A percentile compares a stretch with the other conserved stretches of the same genome.
Evolutionary conservation across 805 yeast species (phyloP).

Genomic region (Cyberlindnera maclurae): DNA sequence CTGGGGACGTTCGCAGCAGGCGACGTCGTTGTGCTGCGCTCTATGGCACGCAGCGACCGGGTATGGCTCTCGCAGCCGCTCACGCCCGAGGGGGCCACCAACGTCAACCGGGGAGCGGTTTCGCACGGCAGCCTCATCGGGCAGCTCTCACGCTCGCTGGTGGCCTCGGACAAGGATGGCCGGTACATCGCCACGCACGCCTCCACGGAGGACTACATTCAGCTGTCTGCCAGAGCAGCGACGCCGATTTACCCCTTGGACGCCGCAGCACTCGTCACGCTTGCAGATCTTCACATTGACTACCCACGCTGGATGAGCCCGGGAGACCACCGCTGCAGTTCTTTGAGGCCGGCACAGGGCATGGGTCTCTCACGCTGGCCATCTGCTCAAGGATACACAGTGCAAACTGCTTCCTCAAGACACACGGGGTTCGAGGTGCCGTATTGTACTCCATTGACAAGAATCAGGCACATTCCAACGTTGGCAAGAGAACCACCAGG

Average conservation of each 20-base stretch:
- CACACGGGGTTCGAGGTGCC: conserved; percentile 32
- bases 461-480: conserved; percentile 30
- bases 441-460: conserved; percentile 40
- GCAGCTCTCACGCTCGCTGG: conserved; percentile 27
- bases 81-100: conserved; percentile 11
- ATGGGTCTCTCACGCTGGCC: conserved; percentile 42
- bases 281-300: conserved; percentile 41
- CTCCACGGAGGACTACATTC: conserved; percentile 41
- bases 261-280: conserved; percentile 38
- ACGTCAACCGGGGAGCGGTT: conserved; percentile 22
- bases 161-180: conserved; percentile 21
- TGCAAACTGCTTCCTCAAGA: conserved; percentile 32
- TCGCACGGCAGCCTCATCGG: conserved; percentile 35
- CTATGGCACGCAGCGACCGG: conserved; percentile 15
- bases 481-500: conserved; percentile 35
- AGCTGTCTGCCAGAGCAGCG: conserved; percentile 34
- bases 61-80: conserved; percentile 23
- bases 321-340: conserved; percentile 30
- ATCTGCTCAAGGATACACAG: conserved; percentile 36
- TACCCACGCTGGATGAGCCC: conserved; percentile 25
- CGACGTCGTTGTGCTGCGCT: conserved; percentile 16
- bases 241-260: conserved; percentile 46
- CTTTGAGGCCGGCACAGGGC: conserved; percentile 51
- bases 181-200: conserved; percentile 32
- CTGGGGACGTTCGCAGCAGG: conserved; percentile 12